Percentiles rank a stretch among this genome's conserved stretches.
Conservation (phyloP, 2,329 filamentous ascomycete genomes). For the Talaromyces sp. region DNA sequence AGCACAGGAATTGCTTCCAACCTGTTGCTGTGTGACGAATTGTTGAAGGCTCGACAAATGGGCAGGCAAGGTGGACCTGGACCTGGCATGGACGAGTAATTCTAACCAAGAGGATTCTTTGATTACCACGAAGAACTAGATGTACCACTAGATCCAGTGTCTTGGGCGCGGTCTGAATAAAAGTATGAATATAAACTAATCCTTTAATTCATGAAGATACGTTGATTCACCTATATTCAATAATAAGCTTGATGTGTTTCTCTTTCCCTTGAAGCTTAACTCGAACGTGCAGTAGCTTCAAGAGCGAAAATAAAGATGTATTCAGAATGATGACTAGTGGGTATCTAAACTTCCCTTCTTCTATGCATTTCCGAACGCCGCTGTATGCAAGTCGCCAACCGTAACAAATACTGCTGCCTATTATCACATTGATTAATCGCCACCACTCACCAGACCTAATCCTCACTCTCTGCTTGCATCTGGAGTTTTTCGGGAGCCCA, state of each 20-base stretch:
- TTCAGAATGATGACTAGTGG: not conserved
- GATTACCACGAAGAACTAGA: not conserved
- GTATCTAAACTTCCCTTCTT: conserved; percentile 11
- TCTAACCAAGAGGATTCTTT: not conserved
- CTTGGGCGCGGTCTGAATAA: not conserved
- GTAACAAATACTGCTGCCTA: conserved; percentile 17
- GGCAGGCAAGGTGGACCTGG: conserved; percentile 45
- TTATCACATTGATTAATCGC: conserved; percentile 1
- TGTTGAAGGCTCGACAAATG: conserved; percentile 98
- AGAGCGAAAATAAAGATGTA: not conserved
- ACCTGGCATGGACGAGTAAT: conserved; percentile 40
- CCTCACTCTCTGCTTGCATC: conserved; percentile 26
- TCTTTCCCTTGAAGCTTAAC: not conserved
- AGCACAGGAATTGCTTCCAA: conserved; percentile 95
- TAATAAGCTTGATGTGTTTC: not conserved
- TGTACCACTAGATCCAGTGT: conserved; percentile 10
- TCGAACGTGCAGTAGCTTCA: not conserved
- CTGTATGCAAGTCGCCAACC: conserved; percentile 3
- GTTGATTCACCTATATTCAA: not conserved
- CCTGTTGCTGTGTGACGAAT: conserved; percentile 89
- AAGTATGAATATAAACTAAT: conserved; percentile 13
- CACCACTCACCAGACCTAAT: not conserved
- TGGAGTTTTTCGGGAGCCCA: conserved; percentile 50
- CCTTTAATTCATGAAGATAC: conserved; percentile 5
- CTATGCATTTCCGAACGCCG: not conserved